phyloP scores from a whole-genome alignment of 2,329 filamentous ascomycete genomes.

The Pseudocercospora vitis region DNA sequence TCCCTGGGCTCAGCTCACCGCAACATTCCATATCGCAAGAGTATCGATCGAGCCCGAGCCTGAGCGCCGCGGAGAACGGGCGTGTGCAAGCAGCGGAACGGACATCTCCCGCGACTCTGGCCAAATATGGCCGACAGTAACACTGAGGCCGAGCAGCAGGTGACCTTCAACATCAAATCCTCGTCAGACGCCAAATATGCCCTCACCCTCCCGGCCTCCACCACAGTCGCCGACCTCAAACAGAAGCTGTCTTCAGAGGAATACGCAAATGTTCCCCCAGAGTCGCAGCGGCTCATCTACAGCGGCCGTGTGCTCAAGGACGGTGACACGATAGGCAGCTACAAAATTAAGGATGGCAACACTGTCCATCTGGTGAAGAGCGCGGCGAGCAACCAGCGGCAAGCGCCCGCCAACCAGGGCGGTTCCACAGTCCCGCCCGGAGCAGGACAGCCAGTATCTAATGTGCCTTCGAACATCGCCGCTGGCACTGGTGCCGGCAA shows the following conservation, averaged over 20 bases:
- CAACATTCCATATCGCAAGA: background rate
- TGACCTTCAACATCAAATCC: constrained; percentile 98
- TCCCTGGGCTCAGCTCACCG: too few species aligned
- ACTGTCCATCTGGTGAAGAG: constrained; percentile 97
- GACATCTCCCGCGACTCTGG: background rate
- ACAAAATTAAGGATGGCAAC: constrained; percentile 95
- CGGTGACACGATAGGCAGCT: constrained; percentile 75
- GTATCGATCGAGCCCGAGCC: too few species aligned
- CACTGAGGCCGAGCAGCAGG: constrained; percentile 65
- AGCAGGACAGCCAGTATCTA: constrained; percentile 54
- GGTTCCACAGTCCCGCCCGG: constrained; percentile 41
- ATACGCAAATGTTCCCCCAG: constrained; percentile 80
- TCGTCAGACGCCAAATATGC: constrained; percentile 83
- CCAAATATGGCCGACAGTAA: constrained; percentile 60
- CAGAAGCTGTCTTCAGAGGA: constrained; percentile 77
- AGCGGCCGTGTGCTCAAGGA: constrained; percentile 97
- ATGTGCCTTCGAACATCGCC: constrained; percentile 74
- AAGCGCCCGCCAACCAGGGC: constrained; percentile 55
- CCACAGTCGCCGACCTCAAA: constrained; percentile 83
- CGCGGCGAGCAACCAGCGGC: constrained; percentile 77
- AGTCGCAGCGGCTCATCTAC: constrained; percentile 94
- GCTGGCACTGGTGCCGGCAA: constrained; percentile 79
- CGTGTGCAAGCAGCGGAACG: background rate
- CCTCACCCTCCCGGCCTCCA: constrained; percentile 74
- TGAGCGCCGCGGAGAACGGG: constrained; percentile 1